Base-by-base conservation (phyloP, 345 rosid species). In the Brassica cretica region DNA sequence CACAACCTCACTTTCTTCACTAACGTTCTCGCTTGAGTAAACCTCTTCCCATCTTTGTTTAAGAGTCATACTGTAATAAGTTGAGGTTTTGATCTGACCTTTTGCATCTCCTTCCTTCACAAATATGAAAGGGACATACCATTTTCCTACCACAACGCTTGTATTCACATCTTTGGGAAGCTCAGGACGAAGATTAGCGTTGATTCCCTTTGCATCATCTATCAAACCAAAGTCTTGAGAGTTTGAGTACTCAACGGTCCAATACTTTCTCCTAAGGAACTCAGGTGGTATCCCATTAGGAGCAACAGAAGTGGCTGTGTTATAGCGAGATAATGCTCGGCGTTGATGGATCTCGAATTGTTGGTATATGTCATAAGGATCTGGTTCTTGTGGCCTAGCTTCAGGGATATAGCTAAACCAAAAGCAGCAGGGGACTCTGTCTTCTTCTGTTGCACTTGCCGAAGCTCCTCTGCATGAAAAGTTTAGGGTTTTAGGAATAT, bases 121-220 rank as follows among this genome's bases (percentile, higher is more conserved):
- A 15, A 87, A 88, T 78, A 91, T 68, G 78, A 88, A 91, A 14
- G 93, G 97, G 5, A 85, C 88, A 46, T 87, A 91, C 97, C 93
- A 91, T 83, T 75, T 85, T 3, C 92, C 97, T 6, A 89, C 86
- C 2, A 70, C 67, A 16, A 75, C 62, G 32, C 64, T 12, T 53
- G 88, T 81, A 6, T 66, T 67, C 3, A 60, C 30, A 46, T 12
- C 35, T 30, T 60, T 72, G 0, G 93, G 93, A 72, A 87, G 87
- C 70, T 73, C 79, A 0, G 77, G 32, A 4, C 92, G 84, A 41
- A 72, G 80, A 16, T 78, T 8, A 8, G 18, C 5, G 62, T 88
- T 70, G 0, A 91, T 79, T 4, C 97, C 94, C 21, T 77, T 70
- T 16, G 94, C 94, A 24, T 88, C 91, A 8, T 88, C 90, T 10